These are phyloP conservation scores for Exidia glandulosa DNA, from an alignment of 768 basidiomycete species.

Conservation along the genomic window DNA sequence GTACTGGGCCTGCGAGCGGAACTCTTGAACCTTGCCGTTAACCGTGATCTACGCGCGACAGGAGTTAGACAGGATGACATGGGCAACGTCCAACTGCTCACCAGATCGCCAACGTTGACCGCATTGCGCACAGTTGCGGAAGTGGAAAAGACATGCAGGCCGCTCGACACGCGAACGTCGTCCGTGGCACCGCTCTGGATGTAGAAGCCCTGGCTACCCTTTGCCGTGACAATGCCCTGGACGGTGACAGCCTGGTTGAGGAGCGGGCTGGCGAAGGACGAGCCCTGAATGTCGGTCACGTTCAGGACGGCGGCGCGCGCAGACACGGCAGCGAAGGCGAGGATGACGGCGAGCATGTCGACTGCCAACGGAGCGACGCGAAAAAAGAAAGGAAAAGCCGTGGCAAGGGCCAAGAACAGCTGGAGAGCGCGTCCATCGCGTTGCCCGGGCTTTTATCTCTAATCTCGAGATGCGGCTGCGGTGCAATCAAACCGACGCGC, in stretches of 20 bases:
- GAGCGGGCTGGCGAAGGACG: background rate
- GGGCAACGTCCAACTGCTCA: too few relatives aligned
- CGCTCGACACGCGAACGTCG: constrained; percentile 40
- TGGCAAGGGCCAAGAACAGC: background rate
- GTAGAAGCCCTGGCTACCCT: constrained; percentile 40
- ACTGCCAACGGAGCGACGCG: too few relatives aligned
- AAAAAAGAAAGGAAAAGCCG: background rate
- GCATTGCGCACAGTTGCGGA: constrained; percentile 24
- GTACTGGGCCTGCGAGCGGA: constrained; percentile 35
- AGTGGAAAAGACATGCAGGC: constrained; percentile 38
- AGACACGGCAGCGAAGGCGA: background rate
- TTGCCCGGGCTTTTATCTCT: background rate
- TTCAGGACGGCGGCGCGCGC: background rate
- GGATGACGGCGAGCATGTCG: background rate
- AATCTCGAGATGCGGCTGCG: too few relatives aligned
- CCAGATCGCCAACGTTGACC: constrained; percentile 34
- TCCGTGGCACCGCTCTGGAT: constrained; percentile 31
- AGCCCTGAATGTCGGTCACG: background rate
- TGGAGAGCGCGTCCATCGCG: background rate
- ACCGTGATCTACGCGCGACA: constrained; percentile 17
- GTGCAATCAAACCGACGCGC: too few relatives aligned
- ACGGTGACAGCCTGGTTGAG: background rate
- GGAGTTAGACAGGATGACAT: background rate
- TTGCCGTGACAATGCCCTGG: constrained; percentile 5
- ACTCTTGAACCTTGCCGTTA: constrained; percentile 37